Evolutionary conservation across 164 flowering plant species (phyloP).

Genomic region (Cinnamomum chago): DNA sequence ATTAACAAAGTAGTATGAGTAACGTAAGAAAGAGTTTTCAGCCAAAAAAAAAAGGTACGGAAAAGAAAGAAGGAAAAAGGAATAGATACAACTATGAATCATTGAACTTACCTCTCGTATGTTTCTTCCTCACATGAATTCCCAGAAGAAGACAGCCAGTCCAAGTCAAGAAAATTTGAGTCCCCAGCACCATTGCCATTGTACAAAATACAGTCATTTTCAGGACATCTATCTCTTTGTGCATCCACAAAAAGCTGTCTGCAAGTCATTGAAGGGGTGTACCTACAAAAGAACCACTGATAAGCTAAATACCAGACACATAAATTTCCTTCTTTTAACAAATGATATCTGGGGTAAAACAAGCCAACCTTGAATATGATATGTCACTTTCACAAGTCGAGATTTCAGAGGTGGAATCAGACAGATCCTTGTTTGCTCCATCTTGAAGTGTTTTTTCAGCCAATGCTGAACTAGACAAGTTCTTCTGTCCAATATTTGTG

Average conservation of each 20-base stretch:
- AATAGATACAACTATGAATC: not conserved
- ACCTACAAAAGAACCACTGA: slow-evolving; percentile 33
- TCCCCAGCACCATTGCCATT: slow-evolving; percentile 36
- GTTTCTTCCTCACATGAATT: slow-evolving; percentile 90
- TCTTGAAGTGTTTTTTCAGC: slow-evolving; percentile 29
- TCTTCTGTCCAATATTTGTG: slow-evolving; percentile 26
- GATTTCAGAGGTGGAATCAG: slow-evolving; percentile 67
- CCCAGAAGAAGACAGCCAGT: slow-evolving; percentile 89
- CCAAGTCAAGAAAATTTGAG: slow-evolving; percentile 78
- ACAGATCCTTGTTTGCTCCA: slow-evolving; percentile 34
- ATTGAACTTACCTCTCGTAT: slow-evolving; percentile 55
- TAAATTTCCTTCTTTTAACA: too few species aligned
- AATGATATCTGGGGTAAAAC: not conserved
- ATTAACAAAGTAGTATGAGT: not conserved
- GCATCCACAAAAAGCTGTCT: slow-evolving; percentile 42
- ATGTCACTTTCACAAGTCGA: slow-evolving; percentile 50
- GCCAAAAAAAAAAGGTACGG: not conserved
- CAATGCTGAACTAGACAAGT: slow-evolving; percentile 24
- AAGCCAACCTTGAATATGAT: slow-evolving; percentile 53
- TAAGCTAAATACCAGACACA: not conserved
- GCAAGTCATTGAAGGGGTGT: slow-evolving; percentile 48
- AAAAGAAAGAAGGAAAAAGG: not conserved
- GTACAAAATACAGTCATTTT: slow-evolving; percentile 30
- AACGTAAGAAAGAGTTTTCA: not conserved
- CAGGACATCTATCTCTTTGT: slow-evolving; percentile 28